These are phyloP conservation scores for Eucalyptus sp. DNA, from an alignment of 345 rosid species.

Conservation along the genomic window DNA sequence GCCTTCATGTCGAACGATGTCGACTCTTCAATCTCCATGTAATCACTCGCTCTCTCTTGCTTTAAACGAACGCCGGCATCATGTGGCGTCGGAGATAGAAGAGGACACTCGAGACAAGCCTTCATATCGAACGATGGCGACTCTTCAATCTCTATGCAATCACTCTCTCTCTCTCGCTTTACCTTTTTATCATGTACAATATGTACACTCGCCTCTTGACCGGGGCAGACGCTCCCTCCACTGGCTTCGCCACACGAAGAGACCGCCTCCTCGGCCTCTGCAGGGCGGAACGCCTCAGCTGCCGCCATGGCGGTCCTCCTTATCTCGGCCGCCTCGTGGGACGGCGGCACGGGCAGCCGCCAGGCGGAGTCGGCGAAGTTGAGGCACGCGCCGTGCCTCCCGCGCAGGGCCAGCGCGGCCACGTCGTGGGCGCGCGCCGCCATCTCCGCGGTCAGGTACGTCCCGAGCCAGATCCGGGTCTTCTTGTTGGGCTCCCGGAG, in stretches of 20 bases:
- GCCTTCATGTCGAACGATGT: neutral
- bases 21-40: neutral
- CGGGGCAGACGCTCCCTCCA: neutral
- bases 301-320: constrained; percentile 27
- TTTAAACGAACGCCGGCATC: neutral
- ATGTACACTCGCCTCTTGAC: neutral
- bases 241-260: neutral
- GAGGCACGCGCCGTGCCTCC: constrained; percentile 15
- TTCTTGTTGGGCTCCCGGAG: constrained; percentile 25
- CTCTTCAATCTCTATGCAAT: neutral
- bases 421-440: constrained; percentile 45
- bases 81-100: neutral
- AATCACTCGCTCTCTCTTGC: neutral
- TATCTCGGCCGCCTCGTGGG: constrained; percentile 23
- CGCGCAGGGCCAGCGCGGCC: constrained; percentile 31
- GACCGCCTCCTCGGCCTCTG: neutral
- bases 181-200: neutral
- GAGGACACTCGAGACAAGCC: neutral
- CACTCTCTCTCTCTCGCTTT: neutral
- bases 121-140: neutral
- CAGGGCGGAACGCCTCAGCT: neutral
- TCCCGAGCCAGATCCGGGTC: constrained; percentile 41
- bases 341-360: constrained; percentile 15
- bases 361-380: constrained; percentile 27
- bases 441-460: constrained; percentile 24